A percentile compares a stretch with the other conserved stretches of the same genome.
phyloP scores from a whole-genome alignment of 1,284 basidiomycete genomes.

The Sparassis latifolia region DNA sequence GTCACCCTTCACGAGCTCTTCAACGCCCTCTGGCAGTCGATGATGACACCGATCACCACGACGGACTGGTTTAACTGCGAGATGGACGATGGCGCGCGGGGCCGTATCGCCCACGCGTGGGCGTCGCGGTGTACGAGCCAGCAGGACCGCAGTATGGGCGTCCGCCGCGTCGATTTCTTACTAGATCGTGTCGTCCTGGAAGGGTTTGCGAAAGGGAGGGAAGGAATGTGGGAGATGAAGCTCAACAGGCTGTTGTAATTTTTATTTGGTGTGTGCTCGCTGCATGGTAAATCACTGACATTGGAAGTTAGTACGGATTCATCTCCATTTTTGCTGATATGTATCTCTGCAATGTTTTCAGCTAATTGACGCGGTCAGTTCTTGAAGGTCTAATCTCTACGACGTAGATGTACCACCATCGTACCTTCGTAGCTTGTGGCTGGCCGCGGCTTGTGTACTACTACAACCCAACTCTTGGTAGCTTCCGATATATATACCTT shows the following conservation, averaged over 20 bases:
- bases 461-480: too few species aligned
- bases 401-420: too few species aligned
- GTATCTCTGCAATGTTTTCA: neutral
- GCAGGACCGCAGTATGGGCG: conserved; percentile 19
- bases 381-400: too few species aligned
- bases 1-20: conserved; percentile 52
- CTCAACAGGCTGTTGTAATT: conserved; percentile 13
- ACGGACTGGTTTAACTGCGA: conserved; percentile 27
- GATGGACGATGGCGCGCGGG: conserved; percentile 21
- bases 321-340: neutral
- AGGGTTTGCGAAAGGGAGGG: conserved; percentile 25
- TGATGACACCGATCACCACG: conserved; percentile 21
- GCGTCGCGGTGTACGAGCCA: conserved; percentile 14
- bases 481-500: too few species aligned
- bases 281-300: too few species aligned
- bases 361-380: neutral
- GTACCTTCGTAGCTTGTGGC: too few species aligned
- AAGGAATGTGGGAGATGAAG: conserved; percentile 28
- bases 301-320: too few species aligned
- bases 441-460: too few species aligned
- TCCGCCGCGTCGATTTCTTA: conserved; percentile 27
- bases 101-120: conserved; percentile 20
- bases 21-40: conserved; percentile 25
- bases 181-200: conserved; percentile 23
- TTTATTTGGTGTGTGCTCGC: too few species aligned